Percentiles rank a stretch among this genome's conserved stretches.
These are phyloP conservation scores for Xylaria palmicola DNA, from an alignment of 495 filamentous ascomycete genomes.

Conservation along the genomic window DNA sequence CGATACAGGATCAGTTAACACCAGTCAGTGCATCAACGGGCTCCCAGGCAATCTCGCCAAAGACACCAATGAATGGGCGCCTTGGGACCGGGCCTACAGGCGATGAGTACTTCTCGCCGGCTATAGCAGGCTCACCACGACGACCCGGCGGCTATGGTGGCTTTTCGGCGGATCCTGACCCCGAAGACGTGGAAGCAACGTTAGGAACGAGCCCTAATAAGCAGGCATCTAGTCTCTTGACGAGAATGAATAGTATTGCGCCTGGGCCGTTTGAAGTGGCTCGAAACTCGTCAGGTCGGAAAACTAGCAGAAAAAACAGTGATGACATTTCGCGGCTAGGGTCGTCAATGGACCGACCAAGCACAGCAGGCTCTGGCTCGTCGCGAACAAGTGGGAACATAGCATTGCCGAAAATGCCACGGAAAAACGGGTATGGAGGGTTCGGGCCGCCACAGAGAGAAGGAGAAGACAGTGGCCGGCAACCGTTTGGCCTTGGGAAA, in stretches of 20 bases:
- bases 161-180: slow-evolving; percentile 48
- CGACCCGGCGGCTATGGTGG: slow-evolving; percentile 42
- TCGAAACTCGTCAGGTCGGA: slow-evolving; percentile 24
- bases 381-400: slow-evolving; percentile 39
- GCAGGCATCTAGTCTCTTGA: slow-evolving; percentile 50
- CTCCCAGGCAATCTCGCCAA: slow-evolving; percentile 58
- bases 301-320: slow-evolving; percentile 23
- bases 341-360: slow-evolving; percentile 33
- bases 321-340: slow-evolving; percentile 25
- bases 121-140: slow-evolving; percentile 35
- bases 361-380: slow-evolving; percentile 42
- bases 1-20: slow-evolving; percentile 57
- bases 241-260: slow-evolving; percentile 64
- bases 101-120: slow-evolving; percentile 41
- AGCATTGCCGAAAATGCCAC: slow-evolving; percentile 37
- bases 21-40: slow-evolving; percentile 60
- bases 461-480: slow-evolving; percentile 32
- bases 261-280: slow-evolving; percentile 64
- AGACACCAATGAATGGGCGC: slow-evolving; percentile 43
- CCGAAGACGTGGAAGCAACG: slow-evolving; percentile 42
- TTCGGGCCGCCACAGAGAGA: slow-evolving; percentile 41
- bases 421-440: slow-evolving; percentile 51
- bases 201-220: slow-evolving; percentile 39
- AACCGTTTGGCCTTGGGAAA: slow-evolving; percentile 39
- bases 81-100: slow-evolving; percentile 29